A percentile compares a stretch with the other conserved stretches of the same genome.
phyloP scores from a whole-genome alignment of 352 stramenopile genomes.

The Phytophthora boehmeriae region DNA sequence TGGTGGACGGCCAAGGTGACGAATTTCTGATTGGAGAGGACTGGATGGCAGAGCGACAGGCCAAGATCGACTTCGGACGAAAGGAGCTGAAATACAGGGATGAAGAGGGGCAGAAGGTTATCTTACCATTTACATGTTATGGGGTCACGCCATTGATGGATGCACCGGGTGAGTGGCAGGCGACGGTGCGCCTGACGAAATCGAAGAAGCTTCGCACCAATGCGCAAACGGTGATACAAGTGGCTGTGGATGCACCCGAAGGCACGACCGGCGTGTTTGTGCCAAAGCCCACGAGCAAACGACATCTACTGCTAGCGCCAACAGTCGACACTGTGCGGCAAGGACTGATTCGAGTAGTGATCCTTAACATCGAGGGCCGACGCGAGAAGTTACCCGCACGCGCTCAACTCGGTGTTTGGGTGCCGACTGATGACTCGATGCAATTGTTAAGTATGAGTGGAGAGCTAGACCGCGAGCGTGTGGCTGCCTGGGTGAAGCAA shows the following conservation, averaged over 20 bases:
- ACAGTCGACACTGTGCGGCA: conserved; percentile 8
- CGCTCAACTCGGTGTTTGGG: conserved; percentile 13
- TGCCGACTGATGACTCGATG: conserved; percentile 18
- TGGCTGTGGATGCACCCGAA: conserved; percentile 16
- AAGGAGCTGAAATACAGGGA: too few relatives aligned
- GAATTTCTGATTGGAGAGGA: conserved; percentile 17
- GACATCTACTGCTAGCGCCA: conserved; percentile 14
- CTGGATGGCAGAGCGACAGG: too few relatives aligned
- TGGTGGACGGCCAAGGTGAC: conserved; percentile 6
- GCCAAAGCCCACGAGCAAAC: neutral
- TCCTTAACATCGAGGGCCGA: too few relatives aligned
- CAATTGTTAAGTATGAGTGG: conserved; percentile 10
- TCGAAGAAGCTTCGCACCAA: conserved; percentile 15
- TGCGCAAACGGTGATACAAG: neutral
- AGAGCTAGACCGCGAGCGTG: conserved; percentile 1
- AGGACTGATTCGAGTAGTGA: neutral
- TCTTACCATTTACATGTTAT: conserved; percentile 12
- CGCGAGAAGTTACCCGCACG: conserved; percentile 6
- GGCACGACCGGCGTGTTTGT: conserved; percentile 9
- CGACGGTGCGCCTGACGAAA: conserved; percentile 6
- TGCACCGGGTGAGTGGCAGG: neutral
- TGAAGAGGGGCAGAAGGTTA: neutral
- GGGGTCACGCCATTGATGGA: neutral
- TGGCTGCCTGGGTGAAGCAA: conserved; percentile 13
- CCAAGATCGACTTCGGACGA: too few relatives aligned